Conservation (phyloP, 139 green algal species). For the Nannochloris sp. region DNA sequence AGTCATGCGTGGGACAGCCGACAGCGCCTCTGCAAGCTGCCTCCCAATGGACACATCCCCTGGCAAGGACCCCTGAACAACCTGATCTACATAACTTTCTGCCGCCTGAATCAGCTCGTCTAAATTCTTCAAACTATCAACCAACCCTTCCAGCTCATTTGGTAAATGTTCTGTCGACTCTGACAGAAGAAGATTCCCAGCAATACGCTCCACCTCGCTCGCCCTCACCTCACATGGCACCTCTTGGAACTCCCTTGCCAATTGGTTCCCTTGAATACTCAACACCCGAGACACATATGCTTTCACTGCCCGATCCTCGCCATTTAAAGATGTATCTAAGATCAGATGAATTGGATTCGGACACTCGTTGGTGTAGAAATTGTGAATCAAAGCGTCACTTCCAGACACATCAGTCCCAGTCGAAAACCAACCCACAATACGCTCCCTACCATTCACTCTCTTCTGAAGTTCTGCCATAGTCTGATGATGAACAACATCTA, state of each 20-base stretch:
- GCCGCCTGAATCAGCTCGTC: constrained; percentile 45
- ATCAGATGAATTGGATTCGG: constrained; percentile 68
- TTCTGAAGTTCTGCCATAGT: constrained; percentile 87
- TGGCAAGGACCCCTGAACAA: constrained; percentile 51
- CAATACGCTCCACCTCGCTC: constrained; percentile 61
- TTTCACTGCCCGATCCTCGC: constrained; percentile 42
- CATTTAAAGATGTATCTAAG: constrained; percentile 68
- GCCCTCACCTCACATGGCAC: constrained; percentile 66
- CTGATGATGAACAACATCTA: constrained; percentile 91
- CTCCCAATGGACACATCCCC: constrained; percentile 65
- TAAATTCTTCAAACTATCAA: constrained; percentile 47
- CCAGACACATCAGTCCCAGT: constrained; percentile 63
- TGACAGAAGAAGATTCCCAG: constrained; percentile 11
- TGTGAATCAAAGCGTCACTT: constrained; percentile 85
- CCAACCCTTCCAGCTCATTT: constrained; percentile 65
- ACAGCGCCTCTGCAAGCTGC: constrained; percentile 79
- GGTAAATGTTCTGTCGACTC: constrained; percentile 19
- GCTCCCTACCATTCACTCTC: constrained; percentile 71
- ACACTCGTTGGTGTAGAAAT: constrained; percentile 74
- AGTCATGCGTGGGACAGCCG: constrained; percentile 64
- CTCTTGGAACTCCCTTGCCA: constrained; percentile 86
- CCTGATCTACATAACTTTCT: constrained; percentile 69
- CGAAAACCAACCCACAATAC: constrained; percentile 89
- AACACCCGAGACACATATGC: constrained; percentile 64
- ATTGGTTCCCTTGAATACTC: constrained; percentile 22